phyloP scores from a whole-genome alignment of 352 stramenopile species.

The Globisporangium apiculatum region DNA sequence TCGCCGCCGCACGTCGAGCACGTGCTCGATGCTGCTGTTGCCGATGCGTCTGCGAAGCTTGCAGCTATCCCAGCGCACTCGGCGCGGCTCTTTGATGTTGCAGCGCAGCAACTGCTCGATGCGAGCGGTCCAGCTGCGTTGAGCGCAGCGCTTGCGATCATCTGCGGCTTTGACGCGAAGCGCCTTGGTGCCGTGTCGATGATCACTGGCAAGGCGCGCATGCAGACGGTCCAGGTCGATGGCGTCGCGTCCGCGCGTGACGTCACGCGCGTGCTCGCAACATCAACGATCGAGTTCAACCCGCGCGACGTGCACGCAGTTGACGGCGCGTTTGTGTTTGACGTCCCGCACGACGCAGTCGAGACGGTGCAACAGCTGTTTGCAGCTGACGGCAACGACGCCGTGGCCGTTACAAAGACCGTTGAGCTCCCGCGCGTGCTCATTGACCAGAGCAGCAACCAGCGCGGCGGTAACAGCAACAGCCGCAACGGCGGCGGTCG shows the following conservation, averaged over 20 bases:
- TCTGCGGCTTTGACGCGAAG: conserved; percentile 74
- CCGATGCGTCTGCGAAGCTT: conserved; percentile 50
- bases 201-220: conserved; percentile 57
- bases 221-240: conserved; percentile 62
- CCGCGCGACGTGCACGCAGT: conserved; percentile 47
- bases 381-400: conserved; percentile 14
- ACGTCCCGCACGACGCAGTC: conserved; percentile 40
- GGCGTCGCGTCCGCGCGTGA: conserved; percentile 38
- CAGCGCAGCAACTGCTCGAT: conserved; percentile 44
- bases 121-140: conserved; percentile 46
- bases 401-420: conserved; percentile 33
- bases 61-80: conserved; percentile 34
- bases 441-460: conserved; percentile 21
- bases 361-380: conserved; percentile 42
- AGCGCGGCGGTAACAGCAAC: conserved; percentile 14
- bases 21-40: conserved; percentile 46
- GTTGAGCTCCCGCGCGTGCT: conserved; percentile 55
- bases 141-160: conserved; percentile 57
- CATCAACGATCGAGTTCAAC: conserved; percentile 30
- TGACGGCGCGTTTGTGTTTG: conserved; percentile 63
- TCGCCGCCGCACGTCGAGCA: conserved; percentile 48
- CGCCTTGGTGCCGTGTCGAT: conserved; percentile 62
- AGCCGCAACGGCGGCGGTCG: conserved; percentile 17
- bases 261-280: conserved; percentile 32
- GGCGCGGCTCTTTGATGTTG: conserved; percentile 48